These are phyloP conservation scores for Bretschneidera sinensis DNA, from an alignment of 345 rosid species.

Conservation along the genomic window DNA sequence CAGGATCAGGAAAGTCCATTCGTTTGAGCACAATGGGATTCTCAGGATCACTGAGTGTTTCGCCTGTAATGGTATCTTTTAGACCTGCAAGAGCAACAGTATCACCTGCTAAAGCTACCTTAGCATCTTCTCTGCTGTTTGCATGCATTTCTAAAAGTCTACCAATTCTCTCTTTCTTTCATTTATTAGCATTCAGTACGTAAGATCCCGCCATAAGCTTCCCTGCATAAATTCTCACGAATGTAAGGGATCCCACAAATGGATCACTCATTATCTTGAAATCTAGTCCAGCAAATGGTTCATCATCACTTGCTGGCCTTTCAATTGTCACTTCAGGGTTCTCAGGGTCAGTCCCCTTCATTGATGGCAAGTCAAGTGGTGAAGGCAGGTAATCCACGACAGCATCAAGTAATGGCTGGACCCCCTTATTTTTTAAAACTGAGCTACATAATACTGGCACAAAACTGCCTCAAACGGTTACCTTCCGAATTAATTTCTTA, in stretches of 20 bases:
- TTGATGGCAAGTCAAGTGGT: conserved; percentile 79
- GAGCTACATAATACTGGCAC: conserved; percentile 93
- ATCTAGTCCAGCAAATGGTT: conserved; percentile 85
- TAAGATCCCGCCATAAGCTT: conserved; percentile 83
- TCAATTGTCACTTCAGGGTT: conserved; percentile 56
- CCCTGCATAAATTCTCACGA: conserved; percentile 89
- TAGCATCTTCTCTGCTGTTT: conserved; percentile 91
- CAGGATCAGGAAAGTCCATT: conserved; percentile 99
- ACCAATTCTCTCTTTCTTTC: conserved; percentile 95
- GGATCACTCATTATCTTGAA: conserved; percentile 98
- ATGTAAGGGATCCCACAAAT: conserved; percentile 92
- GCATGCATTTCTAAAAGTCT: conserved; percentile 98
- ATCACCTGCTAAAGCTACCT: conserved; percentile 81
- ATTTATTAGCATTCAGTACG: conserved; percentile 86
- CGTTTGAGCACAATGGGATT: conserved; percentile 77
- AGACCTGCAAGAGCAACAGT: conserved; percentile 92
- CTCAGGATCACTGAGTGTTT: conserved; percentile 76
- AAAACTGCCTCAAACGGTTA: conserved; percentile 63
- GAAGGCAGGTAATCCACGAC: conserved; percentile 92
- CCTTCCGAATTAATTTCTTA: conserved; percentile 73
- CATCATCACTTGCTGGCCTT: conserved; percentile 66
- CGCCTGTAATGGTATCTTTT: conserved; percentile 86
- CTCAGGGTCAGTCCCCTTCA: conserved; percentile 92
- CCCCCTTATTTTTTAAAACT: conserved; percentile 92
- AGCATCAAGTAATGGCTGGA: conserved; percentile 92